These are phyloP conservation scores for Atkinsonella hypoxylon DNA, from an alignment of 2,329 filamentous ascomycete genomes.

Conservation along the genomic window DNA sequence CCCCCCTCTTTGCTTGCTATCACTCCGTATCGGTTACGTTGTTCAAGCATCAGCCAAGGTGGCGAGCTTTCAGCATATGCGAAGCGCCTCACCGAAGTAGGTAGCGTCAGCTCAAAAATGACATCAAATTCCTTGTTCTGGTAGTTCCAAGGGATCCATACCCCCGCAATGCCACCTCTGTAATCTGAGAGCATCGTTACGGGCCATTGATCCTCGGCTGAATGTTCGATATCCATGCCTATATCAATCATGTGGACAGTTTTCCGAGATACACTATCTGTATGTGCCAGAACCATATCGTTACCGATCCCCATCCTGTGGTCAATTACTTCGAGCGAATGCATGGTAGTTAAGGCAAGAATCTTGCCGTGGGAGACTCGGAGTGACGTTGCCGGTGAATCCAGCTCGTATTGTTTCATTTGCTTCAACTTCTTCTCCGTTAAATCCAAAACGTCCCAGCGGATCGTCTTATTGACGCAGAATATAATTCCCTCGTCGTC, in stretches of 20 bases:
- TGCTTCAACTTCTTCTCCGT: slow-evolving; percentile 37
- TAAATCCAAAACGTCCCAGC: slow-evolving; percentile 43
- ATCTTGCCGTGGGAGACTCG: slow-evolving; percentile 34
- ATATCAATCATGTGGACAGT: slow-evolving; percentile 35
- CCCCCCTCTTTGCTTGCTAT: slow-evolving; percentile 31
- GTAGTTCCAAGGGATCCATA: slow-evolving; percentile 36
- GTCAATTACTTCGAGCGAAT: slow-evolving; percentile 46
- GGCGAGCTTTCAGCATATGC: slow-evolving; percentile 40
- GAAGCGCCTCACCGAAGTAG: slow-evolving; percentile 44
- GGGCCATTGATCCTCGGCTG: slow-evolving; percentile 19
- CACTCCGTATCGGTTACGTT: slow-evolving; percentile 26
- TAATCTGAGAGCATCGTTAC: slow-evolving; percentile 37
- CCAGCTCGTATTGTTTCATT: slow-evolving; percentile 34
- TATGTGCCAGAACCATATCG: slow-evolving; percentile 29
- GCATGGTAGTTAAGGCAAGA: slow-evolving; percentile 37
- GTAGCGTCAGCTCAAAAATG: slow-evolving; percentile 45
- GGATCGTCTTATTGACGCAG: slow-evolving; percentile 39
- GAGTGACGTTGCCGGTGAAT: slow-evolving; percentile 40
- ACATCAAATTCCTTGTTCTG: slow-evolving; percentile 29
- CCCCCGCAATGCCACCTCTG: slow-evolving; percentile 33
- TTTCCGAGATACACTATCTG: slow-evolving; percentile 32
- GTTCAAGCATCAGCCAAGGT: slow-evolving; percentile 30
- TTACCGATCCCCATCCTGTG: slow-evolving; percentile 25
- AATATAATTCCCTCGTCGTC: slow-evolving; percentile 45
- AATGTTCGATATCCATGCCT: slow-evolving; percentile 18